These are phyloP conservation scores for Baeospora myosura DNA, from an alignment of 1,284 basidiomycete genomes.

Conservation along the genomic window DNA sequence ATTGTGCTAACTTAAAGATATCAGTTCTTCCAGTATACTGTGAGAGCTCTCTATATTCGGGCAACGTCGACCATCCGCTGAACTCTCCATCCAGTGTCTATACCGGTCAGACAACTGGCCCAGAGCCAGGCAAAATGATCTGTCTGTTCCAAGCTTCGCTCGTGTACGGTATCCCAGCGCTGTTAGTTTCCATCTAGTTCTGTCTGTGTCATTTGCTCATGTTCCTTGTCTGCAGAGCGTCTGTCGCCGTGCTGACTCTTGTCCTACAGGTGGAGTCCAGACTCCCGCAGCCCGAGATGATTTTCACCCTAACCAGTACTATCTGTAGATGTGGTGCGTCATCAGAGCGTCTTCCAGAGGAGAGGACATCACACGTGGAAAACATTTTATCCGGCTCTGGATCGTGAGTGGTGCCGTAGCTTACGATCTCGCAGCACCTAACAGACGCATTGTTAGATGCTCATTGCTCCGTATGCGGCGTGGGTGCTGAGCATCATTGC, in stretches of 20 bases:
- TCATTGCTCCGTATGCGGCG: conserved; percentile 32
- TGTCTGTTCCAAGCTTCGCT: conserved; percentile 42
- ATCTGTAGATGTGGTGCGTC: conserved; percentile 34
- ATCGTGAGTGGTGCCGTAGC: conserved; percentile 25
- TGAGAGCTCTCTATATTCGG: conserved; percentile 15
- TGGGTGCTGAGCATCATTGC: conserved; percentile 30
- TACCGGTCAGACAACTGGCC: conserved; percentile 31
- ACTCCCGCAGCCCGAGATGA: too few species aligned
- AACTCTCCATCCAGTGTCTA: conserved; percentile 26
- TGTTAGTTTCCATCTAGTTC: conserved; percentile 29
- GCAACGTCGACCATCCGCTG: neutral
- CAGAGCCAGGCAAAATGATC: conserved; percentile 34
- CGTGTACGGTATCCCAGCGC: conserved; percentile 39
- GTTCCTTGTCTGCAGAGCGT: conserved; percentile 23
- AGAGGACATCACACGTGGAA: conserved; percentile 23
- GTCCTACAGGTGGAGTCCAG: conserved; percentile 42
- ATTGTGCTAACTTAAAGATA: neutral
- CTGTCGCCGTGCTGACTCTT: conserved; percentile 33
- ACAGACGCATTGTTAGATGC: conserved; percentile 24
- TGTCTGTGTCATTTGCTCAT: neutral
- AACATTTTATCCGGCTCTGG: conserved; percentile 27
- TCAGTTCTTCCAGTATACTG: conserved; percentile 28
- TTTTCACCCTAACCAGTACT: too few species aligned
- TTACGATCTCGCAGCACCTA: neutral
- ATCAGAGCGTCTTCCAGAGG: conserved; percentile 30